These are phyloP conservation scores for Debaryomyces psychrophilus DNA, from an alignment of 1,139 yeast genomes.

Conservation along the genomic window DNA sequence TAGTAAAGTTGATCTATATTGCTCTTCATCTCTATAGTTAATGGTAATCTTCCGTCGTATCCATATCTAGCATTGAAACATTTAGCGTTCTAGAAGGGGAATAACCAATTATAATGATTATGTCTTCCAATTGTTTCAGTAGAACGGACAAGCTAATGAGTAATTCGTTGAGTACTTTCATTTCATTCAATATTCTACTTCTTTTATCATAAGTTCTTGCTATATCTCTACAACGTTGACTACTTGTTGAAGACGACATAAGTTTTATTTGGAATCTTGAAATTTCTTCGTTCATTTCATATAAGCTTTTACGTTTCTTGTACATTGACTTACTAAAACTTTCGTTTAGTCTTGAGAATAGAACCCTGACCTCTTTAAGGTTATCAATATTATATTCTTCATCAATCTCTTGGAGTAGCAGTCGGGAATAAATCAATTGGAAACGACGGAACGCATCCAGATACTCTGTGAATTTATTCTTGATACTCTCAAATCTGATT, in stretches of 20 bases:
- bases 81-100: neutral
- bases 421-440: neutral
- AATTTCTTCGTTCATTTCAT: conserved; percentile 6
- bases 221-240: conserved; percentile 4
- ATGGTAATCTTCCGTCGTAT: neutral
- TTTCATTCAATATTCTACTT: conserved; percentile 8
- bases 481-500: neutral
- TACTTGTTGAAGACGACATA: neutral
- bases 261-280: conserved; percentile 3
- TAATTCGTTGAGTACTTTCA: conserved; percentile 8
- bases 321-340: conserved; percentile 11
- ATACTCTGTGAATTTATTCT: conserved; percentile 1
- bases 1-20: neutral
- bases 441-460: conserved; percentile 3
- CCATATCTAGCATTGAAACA: neutral
- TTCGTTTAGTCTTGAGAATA: conserved; percentile 12
- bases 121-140: conserved; percentile 7
- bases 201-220: conserved; percentile 8
- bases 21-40: neutral
- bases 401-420: neutral
- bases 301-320: conserved; percentile 7
- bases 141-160: conserved; percentile 7
- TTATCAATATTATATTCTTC: conserved; percentile 9
- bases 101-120: conserved; percentile 5
- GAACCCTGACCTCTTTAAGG: conserved; percentile 6